Evolutionary conservation across 345 rosid species (phyloP), one percentile per base, ranked within the genome.

Genomic region (Eucalyptus decipiens): DNA sequence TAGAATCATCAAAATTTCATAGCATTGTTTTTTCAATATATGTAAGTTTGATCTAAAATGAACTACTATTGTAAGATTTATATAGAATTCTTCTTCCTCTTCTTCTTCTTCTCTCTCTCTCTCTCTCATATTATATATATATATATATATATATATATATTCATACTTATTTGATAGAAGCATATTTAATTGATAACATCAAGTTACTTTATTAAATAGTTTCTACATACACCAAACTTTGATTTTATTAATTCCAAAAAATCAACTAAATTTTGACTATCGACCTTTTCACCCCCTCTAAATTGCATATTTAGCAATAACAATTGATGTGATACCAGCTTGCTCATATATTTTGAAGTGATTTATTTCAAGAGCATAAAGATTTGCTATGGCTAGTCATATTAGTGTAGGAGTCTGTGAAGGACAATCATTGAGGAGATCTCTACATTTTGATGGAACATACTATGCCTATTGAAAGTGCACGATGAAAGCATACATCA

Each of bases 21-120:
- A 49, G 51, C 51, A 49, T 49, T 49, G 6, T 49, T 49, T 49
- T 49, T 49, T 49, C 51, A 49, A 49, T 49, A 49, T 19, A 54
- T 1, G 11, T 54, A 21, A 23, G 2, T 0, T 54, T 21, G 60
- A 21, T 54, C 1, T 54, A 54, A 54, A 0, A 1, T 7, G 11
- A 54, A 54, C 11, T 23, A 7, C 23, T 6, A 52, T 52, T 19
- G 24, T 8, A 54, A 54, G 11, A 54, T 54, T 21, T 54, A 54
- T 7, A 18, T 54, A 9, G 11, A 54, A 54, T 54, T 52, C 58
- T 48, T 50, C 52, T 49, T 4, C 14, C 17, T 45, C 47, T 48
- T 16, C 13, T 6, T 11, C 49, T 47, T 14, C 11, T 14, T 48
- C 49, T 11, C 15, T 50, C 51, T 49, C 51, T 49, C 51, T 49